Percentiles rank a stretch among this genome's conserved stretches.
These are phyloP conservation scores for Arthroderma uncinatum DNA, from an alignment of 2,329 filamentous ascomycete genomes.

Conservation along the genomic window DNA sequence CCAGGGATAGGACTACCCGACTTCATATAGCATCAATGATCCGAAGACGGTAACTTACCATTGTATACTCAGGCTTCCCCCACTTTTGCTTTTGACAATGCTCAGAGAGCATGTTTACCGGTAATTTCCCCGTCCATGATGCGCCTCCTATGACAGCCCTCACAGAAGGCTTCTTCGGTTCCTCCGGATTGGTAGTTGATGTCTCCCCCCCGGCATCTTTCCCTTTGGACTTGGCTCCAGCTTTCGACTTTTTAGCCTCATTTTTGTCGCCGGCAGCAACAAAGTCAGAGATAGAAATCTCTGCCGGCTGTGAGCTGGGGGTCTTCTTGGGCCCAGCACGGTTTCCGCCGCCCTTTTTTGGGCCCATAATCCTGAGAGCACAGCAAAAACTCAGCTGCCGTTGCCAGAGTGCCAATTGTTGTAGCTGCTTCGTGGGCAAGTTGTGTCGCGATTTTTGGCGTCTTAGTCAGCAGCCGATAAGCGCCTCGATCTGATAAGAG, in stretches of 20 bases:
- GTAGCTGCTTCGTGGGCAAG: not conserved
- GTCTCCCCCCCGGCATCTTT: slow-evolving; percentile 18
- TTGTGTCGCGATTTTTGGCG: not conserved
- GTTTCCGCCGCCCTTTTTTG: slow-evolving; percentile 33
- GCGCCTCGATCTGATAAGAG: not conserved
- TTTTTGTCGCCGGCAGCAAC: slow-evolving; percentile 13
- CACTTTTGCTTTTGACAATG: slow-evolving; percentile 94
- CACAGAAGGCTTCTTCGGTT: slow-evolving; percentile 50
- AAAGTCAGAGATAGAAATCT: slow-evolving; percentile 17
- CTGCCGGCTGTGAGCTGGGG: slow-evolving; percentile 26
- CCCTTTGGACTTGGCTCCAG: slow-evolving; percentile 23
- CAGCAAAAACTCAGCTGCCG: not conserved
- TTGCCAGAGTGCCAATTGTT: not conserved
- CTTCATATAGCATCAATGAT: not conserved
- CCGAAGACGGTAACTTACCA: slow-evolving; percentile 40
- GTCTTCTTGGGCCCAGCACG: slow-evolving; percentile 32
- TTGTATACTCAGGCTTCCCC: slow-evolving; percentile 86
- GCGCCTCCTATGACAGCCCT: slow-evolving; percentile 80
- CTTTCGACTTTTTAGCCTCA: slow-evolving; percentile 21
- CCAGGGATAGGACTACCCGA: not conserved
- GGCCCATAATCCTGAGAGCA: slow-evolving; percentile 25
- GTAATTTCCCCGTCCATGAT: slow-evolving; percentile 95
- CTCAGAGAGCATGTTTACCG: slow-evolving; percentile 84
- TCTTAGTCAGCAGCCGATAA: not conserved
- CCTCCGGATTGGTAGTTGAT: slow-evolving; percentile 24